Percentiles rank a stretch among this genome's conserved stretches.
These are phyloP conservation scores for Penicillium sp. DNA, from an alignment of 2,329 filamentous ascomycete species.

Conservation along the genomic window DNA sequence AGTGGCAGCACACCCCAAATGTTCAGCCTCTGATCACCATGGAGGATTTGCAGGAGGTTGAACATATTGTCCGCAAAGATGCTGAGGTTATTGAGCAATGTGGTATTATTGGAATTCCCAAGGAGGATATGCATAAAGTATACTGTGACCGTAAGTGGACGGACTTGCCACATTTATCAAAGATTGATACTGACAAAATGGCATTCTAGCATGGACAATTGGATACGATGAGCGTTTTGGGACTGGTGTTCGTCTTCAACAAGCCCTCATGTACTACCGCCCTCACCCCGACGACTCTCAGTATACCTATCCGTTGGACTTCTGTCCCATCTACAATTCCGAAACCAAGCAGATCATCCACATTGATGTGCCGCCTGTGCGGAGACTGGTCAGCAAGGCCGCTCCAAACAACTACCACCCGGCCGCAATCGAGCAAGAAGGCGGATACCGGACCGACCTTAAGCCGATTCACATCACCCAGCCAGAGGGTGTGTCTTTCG, in stretches of 20 bases:
- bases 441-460: constrained; percentile 73
- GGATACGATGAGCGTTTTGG: constrained; percentile 90
- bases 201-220: constrained; percentile 73
- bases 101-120: constrained; percentile 73
- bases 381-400: constrained; percentile 70
- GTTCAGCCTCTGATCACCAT: constrained; percentile 89
- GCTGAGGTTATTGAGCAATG: constrained; percentile 90
- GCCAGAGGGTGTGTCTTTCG: constrained; percentile 85
- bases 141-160: constrained; percentile 74
- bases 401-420: constrained; percentile 77
- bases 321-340: constrained; percentile 86
- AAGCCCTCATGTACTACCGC: constrained; percentile 94
- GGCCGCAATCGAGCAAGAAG: constrained; percentile 66
- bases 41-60: constrained; percentile 81
- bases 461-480: constrained; percentile 88
- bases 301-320: constrained; percentile 88
- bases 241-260: constrained; percentile 73
- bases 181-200: constrained; percentile 4
- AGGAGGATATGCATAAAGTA: constrained; percentile 87
- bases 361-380: constrained; percentile 77
- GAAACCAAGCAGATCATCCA: constrained; percentile 74
- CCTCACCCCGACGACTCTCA: constrained; percentile 81
- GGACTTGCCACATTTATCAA: neutral
- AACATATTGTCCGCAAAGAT: constrained; percentile 71
- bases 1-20: constrained; percentile 72